These are phyloP conservation scores for Leccinum arenicola DNA, from an alignment of 768 basidiomycete genomes.

Conservation along the genomic window DNA sequence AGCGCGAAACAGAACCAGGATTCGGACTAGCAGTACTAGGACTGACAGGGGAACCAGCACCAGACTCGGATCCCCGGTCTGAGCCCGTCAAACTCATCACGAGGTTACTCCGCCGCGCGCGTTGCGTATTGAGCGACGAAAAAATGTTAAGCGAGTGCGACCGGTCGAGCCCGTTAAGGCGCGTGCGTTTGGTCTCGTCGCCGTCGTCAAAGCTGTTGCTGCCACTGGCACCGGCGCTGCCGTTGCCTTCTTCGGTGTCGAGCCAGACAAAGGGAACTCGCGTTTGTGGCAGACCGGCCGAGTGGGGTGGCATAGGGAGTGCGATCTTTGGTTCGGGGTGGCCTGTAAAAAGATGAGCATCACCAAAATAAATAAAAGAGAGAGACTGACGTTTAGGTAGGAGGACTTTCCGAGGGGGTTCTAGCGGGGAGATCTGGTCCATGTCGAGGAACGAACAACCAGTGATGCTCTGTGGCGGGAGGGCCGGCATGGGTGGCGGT, in stretches of 20 bases:
- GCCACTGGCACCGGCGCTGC: neutral
- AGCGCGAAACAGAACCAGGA: neutral
- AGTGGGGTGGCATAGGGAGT: slow-evolving; percentile 22
- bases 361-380: no score
- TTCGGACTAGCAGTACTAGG: no score
- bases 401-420: no score
- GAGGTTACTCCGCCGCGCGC: slow-evolving; percentile 10
- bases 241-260: slow-evolving; percentile 32
- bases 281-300: slow-evolving; percentile 19
- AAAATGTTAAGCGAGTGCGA: no score
- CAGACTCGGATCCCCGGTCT: neutral
- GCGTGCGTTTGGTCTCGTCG: neutral
- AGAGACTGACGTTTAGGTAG: no score
- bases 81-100: slow-evolving; percentile 22
- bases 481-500: slow-evolving; percentile 12
- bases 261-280: slow-evolving; percentile 51
- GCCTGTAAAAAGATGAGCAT: no score
- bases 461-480: no score
- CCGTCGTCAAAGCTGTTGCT: slow-evolving; percentile 3
- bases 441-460: no score
- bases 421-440: no score
- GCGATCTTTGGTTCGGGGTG: no score
- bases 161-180: neutral
- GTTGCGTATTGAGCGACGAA: slow-evolving; percentile 1
- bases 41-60: neutral